Base-by-base conservation (phyloP, 2,329 filamentous ascomycete genomes). In the Clonostachys chloroleuca region DNA sequence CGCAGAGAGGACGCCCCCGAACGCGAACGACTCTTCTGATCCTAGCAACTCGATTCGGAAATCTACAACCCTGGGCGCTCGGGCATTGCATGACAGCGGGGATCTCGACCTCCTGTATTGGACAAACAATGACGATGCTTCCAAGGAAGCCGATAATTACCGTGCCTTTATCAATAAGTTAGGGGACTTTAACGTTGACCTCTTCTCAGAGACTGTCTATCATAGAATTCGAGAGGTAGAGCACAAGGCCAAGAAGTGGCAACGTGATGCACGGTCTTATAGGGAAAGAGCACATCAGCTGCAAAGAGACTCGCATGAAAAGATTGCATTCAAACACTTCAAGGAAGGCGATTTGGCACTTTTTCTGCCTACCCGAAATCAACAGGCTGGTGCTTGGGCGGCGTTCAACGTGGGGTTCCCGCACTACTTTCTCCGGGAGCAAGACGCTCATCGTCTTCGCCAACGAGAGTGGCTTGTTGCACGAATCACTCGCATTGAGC, bases 331-430 rank as follows among this genome's bases (percentile, higher is more conserved):
- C 63, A 86, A 87, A 51, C 86, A 92, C 44, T 99, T 99, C 73
- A 97, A 96, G 61, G 92, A 96, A 65, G 92, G 94, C 8, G 94
- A 99, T 60, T 77, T 99, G 13, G 94, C 92, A 12, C 68, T 99
- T 3, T 99, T 99, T 71, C 71, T 99, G 39, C 94, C 94, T 0
- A 99, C 94, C 0, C 80, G 92, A 35, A 97, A 96, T 62, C 92
- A 97, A 67, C 89, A 88, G 36, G 94, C 91, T 5, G 87, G 92
- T 14, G 92, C 94, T 1, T 99, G 94, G 94, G 94, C 94, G 6
- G 94, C 94, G 1, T 99, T 99, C 77, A 99, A 99, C 59, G 89
- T 99, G 34, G 92, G 92, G 2, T 95, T 92, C 50, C 94, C 94
- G 9, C 94, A 99, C 64, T 97, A 94, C 70, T 99, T 99, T 70